Conservation (phyloP, 2,329 filamentous ascomycete species). For the Calonectria hongkongensis region DNA sequence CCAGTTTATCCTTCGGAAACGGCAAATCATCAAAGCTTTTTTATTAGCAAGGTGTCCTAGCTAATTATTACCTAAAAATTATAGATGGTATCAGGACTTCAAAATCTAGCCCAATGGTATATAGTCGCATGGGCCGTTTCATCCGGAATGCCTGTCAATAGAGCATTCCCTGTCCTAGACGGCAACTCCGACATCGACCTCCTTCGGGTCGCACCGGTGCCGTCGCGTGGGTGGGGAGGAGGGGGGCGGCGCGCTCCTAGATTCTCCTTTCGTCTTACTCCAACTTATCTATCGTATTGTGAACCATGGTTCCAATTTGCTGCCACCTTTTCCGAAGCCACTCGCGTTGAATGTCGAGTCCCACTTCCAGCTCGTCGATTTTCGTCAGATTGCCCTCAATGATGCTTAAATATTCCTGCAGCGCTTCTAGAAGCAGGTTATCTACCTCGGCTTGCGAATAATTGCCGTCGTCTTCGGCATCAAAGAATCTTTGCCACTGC, state of each 20-base stretch:
- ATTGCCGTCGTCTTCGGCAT: slow-evolving; percentile 66
- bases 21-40: neutral
- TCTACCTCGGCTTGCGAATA: slow-evolving; percentile 65
- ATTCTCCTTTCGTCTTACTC: slow-evolving; percentile 25
- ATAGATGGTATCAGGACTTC: neutral
- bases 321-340: slow-evolving; percentile 65
- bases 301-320: slow-evolving; percentile 64
- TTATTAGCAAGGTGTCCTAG: neutral
- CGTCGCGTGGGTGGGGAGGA: neutral
- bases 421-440: slow-evolving; percentile 59
- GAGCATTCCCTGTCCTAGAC: neutral
- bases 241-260: neutral
- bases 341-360: slow-evolving; percentile 59
- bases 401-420: slow-evolving; percentile 61
- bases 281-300: slow-evolving; percentile 57
- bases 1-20: neutral
- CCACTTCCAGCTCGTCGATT: slow-evolving; percentile 58
- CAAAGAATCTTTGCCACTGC: slow-evolving; percentile 62
- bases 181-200: neutral
- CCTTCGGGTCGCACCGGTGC: neutral
- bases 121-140: neutral
- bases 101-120: neutral
- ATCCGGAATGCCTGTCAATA: slow-evolving; percentile 1
- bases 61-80: slow-evolving; percentile 20
- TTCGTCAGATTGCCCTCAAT: slow-evolving; percentile 57